Evolutionary conservation across 164 flowering plant genomes (phyloP).

Genomic region (Litsea cubeba): DNA sequence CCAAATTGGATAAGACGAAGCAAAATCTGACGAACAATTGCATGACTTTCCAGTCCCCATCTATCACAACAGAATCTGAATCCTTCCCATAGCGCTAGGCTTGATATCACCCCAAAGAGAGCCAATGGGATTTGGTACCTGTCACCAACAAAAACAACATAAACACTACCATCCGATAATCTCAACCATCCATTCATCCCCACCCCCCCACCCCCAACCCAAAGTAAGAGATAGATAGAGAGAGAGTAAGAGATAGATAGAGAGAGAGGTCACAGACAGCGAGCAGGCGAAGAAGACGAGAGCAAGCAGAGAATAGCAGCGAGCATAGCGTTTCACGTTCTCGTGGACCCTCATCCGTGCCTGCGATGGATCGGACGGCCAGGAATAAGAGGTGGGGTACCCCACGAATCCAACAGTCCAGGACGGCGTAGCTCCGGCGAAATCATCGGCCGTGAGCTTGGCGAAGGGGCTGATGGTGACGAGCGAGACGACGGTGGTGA

Average conservation of each 20-base stretch:
- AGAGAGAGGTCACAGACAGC: slow-evolving; percentile 30
- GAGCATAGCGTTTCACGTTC: slow-evolving; percentile 81
- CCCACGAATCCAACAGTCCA: slow-evolving; percentile 78
- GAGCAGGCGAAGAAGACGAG: slow-evolving; percentile 67
- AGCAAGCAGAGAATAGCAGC: slow-evolving; percentile 57
- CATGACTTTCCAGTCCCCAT: slow-evolving; percentile 50
- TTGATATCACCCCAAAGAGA: slow-evolving; percentile 56
- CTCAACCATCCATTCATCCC: too few species aligned
- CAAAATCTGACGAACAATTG: slow-evolving; percentile 32
- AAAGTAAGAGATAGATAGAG: background rate
- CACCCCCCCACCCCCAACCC: too few species aligned
- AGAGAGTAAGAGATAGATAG: too few species aligned
- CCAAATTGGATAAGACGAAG: slow-evolving; percentile 60
- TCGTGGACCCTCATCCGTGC: slow-evolving; percentile 71
- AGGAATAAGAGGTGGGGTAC: slow-evolving; percentile 48
- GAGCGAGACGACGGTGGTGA: slow-evolving; percentile 47
- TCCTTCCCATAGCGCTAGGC: slow-evolving; percentile 72
- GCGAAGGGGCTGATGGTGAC: slow-evolving; percentile 75
- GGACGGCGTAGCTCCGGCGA: slow-evolving; percentile 50
- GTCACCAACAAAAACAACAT: slow-evolving; percentile 9
- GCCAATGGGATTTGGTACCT: slow-evolving; percentile 85
- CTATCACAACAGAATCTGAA: slow-evolving; percentile 40
- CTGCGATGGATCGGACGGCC: slow-evolving; percentile 65
- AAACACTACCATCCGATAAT: too few species aligned
- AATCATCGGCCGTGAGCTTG: slow-evolving; percentile 69